These are phyloP conservation scores for Eudorina sp. DNA, from an alignment of 139 green algal genomes.

Conservation along the genomic window DNA sequence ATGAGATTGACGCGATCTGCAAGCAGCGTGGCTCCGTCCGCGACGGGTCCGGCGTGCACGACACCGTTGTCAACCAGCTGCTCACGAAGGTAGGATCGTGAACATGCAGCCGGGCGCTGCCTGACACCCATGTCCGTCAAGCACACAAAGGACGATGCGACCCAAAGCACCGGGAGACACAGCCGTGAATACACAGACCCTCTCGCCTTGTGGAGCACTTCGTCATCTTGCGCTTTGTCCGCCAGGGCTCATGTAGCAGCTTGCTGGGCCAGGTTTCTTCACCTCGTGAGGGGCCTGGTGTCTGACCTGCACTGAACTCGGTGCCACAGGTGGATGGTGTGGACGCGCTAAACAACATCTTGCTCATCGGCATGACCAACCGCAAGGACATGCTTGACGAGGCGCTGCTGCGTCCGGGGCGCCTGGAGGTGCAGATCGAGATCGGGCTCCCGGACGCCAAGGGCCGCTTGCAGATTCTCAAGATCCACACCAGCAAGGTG, in stretches of 20 bases:
- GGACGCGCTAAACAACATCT: constrained; percentile 99
- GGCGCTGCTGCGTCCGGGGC: constrained; percentile 94
- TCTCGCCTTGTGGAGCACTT: too few species aligned
- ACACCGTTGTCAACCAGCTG: constrained; percentile 99
- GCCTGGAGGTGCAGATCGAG: constrained; percentile 97
- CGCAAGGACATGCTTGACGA: constrained; percentile 97
- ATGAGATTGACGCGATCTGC: constrained; percentile 99
- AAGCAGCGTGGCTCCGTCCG: constrained; percentile 88
- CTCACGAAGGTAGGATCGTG: constrained; percentile 90
- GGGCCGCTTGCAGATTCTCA: constrained; percentile 95
- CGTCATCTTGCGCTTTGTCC: too few species aligned
- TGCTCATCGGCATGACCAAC: constrained; percentile 92
- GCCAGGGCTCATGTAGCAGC: too few species aligned
- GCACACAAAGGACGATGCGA: too few species aligned
- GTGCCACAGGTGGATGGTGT: constrained; percentile 93
- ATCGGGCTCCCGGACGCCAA: constrained; percentile 96
- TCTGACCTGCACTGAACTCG: too few species aligned
- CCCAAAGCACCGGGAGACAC: too few species aligned
- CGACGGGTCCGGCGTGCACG: constrained; percentile 92
- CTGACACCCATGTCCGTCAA: too few species aligned
- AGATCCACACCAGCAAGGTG: constrained; percentile 88
- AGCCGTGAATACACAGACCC: too few species aligned
- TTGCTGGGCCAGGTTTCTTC: too few species aligned
- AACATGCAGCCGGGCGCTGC: too few species aligned
- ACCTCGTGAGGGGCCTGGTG: too few species aligned